phyloP scores from a whole-genome alignment of 2,329 filamentous ascomycete genomes.

The Xylaria sp. region DNA sequence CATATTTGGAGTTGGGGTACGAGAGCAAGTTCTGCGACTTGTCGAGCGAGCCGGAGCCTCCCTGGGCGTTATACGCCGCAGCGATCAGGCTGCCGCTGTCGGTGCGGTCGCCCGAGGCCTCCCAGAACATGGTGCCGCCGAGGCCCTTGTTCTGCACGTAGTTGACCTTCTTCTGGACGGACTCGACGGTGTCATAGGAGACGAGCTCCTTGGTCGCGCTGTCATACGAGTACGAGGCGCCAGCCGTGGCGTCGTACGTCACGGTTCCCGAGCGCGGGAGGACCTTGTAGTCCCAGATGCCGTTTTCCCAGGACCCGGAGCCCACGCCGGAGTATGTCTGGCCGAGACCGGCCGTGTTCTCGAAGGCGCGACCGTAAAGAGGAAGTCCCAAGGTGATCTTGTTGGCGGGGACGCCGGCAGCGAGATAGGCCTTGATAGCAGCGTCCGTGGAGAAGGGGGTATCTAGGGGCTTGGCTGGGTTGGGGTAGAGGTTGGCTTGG shows the following conservation, averaged over 20 bases:
- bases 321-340: slow-evolving; percentile 68
- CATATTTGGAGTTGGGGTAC: slow-evolving; percentile 39
- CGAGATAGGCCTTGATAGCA: slow-evolving; percentile 70
- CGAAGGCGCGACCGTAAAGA: slow-evolving; percentile 77
- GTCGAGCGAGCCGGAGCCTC: slow-evolving; percentile 35
- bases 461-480: slow-evolving; percentile 54
- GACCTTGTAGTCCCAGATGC: slow-evolving; percentile 82
- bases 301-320: slow-evolving; percentile 72
- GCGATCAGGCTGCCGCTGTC: slow-evolving; percentile 65
- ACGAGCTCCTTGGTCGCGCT: slow-evolving; percentile 64
- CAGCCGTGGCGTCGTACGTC: slow-evolving; percentile 59
- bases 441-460: slow-evolving; percentile 74
- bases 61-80: slow-evolving; percentile 36
- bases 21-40: slow-evolving; percentile 36
- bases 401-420: slow-evolving; percentile 62
- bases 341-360: slow-evolving; percentile 68
- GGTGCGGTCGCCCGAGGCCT: slow-evolving; percentile 71
- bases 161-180: slow-evolving; percentile 65
- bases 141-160: slow-evolving; percentile 69
- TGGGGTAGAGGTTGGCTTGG: slow-evolving; percentile 72
- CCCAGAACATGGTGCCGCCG: slow-evolving; percentile 87
- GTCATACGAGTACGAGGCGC: slow-evolving; percentile 77
- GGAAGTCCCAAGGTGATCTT: slow-evolving; percentile 83
- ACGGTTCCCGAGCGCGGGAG: slow-evolving; percentile 67
- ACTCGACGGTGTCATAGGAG: slow-evolving; percentile 70